phyloP scores from a whole-genome alignment of 306 rosid species.

The Trichosanthes cucumerina region DNA sequence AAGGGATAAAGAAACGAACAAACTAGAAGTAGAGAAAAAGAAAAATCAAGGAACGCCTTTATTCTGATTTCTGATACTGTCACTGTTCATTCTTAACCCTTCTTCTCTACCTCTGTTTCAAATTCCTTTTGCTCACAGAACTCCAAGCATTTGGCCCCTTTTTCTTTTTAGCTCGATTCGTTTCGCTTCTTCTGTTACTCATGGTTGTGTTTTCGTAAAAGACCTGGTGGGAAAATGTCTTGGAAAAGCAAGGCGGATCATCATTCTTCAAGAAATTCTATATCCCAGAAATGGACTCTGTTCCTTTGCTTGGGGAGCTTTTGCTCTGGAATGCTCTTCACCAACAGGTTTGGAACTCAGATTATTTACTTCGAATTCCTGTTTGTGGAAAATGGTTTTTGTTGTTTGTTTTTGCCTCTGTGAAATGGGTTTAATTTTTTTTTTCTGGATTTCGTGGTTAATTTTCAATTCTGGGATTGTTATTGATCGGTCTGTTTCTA shows the following conservation, averaged over 20 bases:
- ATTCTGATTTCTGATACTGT: not conserved
- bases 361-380: not conserved
- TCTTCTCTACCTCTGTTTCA: slow-evolving; percentile 10
- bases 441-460: not conserved
- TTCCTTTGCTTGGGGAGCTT: slow-evolving; percentile 75
- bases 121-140: not conserved
- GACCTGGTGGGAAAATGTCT: slow-evolving; percentile 34
- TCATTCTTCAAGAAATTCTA: slow-evolving; percentile 40
- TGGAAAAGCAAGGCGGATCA: slow-evolving; percentile 72
- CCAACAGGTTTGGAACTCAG: slow-evolving; percentile 45
- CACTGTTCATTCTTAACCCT: slow-evolving; percentile 16
- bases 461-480: not conserved
- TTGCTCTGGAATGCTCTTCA: slow-evolving; percentile 84
- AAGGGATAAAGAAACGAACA: slow-evolving; percentile 19
- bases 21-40: slow-evolving; percentile 12
- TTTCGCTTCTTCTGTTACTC: not conserved
- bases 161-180: slow-evolving; percentile 11
- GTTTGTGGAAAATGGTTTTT: not conserved
- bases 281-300: slow-evolving; percentile 62
- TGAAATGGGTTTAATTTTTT: not conserved
- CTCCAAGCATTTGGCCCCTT: slow-evolving; percentile 5
- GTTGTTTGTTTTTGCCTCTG: not conserved
- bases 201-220: slow-evolving; percentile 20
- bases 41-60: slow-evolving; percentile 7
- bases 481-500: not conserved